Base-by-base conservation (phyloP, 2,329 filamentous ascomycete species). In the Pseudogymnoascus sp. region DNA sequence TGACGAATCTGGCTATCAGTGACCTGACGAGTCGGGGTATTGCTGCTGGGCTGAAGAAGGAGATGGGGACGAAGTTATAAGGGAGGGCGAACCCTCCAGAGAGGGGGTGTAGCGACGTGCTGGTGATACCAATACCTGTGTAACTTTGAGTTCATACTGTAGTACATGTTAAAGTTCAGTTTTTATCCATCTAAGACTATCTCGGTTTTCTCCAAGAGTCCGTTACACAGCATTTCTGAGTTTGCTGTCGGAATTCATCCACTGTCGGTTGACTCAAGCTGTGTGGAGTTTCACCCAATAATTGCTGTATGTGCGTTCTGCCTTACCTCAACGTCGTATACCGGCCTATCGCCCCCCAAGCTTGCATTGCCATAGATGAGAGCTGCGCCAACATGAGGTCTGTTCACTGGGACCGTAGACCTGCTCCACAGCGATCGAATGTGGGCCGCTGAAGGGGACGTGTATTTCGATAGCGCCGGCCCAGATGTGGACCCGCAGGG, bases 1-100 rank as follows among this genome's bases (percentile, higher is more conserved):
- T 91, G 43, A 91, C 88, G 11, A 80, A 78, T 62, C 90, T 92
- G 89, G 83, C 83, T 1, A 80, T 89, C 67, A 78, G 84, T 57
- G 83, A 89, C 69, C 82, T 81, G 74, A 86, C 89, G 64, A 83
- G 83, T 2, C 76, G 80, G 67, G 78, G 80, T 0, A 71, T 88
- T 47, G 76, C 73, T n/a, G 74, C 72, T 69, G 82, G 83, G 57
- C 60, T 82, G 67, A 62, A 57, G 41, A 60, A 60, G 22, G 62
- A 39, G 20, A 41, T 5, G 4, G 58, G 57, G 16, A 58, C 47
- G 8, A 54, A 54, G 47, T 20, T 54, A 54, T 54, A 54, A 54
- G 47, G 41, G 25, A 54, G 47, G 28, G 28, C 28, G 47, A 54
- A n/a, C 47, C 47, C 7, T 32, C 12, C 1, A 14, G 16, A n/a